Evolutionary conservation across 2,329 filamentous ascomycete genomes (phyloP).

Genomic region (Colletotrichum theobromicola): DNA sequence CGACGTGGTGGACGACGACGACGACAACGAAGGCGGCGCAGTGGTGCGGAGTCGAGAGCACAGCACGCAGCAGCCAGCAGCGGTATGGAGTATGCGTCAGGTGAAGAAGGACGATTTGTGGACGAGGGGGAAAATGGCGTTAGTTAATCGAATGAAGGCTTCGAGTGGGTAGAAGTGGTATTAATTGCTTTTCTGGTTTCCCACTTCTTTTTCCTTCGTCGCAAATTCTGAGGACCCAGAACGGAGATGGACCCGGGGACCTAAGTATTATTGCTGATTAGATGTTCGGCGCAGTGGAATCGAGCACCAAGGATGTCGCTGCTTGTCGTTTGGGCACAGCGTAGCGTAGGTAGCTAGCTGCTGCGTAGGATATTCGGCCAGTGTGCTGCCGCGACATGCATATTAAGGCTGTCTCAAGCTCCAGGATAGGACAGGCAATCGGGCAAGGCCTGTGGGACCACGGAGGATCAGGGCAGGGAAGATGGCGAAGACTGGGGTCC

Average conservation of each 20-base stretch:
- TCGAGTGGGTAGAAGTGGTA: neutral
- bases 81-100: neutral
- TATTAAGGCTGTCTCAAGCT: constrained; percentile 21
- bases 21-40: neutral
- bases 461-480: constrained; percentile 21
- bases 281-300: constrained; percentile 17
- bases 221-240: constrained; percentile 12
- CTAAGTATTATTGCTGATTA: constrained; percentile 18
- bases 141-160: neutral
- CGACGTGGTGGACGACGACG: neutral
- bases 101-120: neutral
- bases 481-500: constrained; percentile 19
- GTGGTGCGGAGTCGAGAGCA: neutral
- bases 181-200: constrained; percentile 13
- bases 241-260: constrained; percentile 10
- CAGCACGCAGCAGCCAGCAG: neutral
- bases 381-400: constrained; percentile 15
- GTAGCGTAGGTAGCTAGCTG: neutral
- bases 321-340: neutral
- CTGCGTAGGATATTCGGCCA: constrained; percentile 5
- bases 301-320: constrained; percentile 21
- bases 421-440: constrained; percentile 17
- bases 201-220: constrained; percentile 8
- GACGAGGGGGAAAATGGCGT: neutral
- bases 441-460: constrained; percentile 16